A percentile compares a stretch with the other conserved stretches of the same genome.
phyloP scores from a whole-genome alignment of 2,329 filamentous ascomycete species.

The Salinomyces thailandicus region DNA sequence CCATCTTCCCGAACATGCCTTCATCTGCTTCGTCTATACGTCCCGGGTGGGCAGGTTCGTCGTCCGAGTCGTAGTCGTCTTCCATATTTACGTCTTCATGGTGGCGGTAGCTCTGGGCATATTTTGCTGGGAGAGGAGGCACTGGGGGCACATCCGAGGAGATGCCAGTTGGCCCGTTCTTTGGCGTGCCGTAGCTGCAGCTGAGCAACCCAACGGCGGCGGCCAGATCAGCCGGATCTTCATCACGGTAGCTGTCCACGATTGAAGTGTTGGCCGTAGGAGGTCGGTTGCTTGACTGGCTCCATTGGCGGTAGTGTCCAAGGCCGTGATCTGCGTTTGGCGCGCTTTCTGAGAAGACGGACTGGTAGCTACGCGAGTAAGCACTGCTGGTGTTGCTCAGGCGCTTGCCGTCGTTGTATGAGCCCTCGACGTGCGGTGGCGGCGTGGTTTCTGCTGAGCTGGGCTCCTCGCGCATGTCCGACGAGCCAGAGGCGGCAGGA shows the following conservation, averaged over 20 bases:
- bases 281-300: slow-evolving; percentile 56
- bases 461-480: slow-evolving; percentile 59
- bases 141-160: slow-evolving; percentile 73
- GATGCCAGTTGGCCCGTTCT: slow-evolving; percentile 52
- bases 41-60: slow-evolving; percentile 37
- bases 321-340: slow-evolving; percentile 45
- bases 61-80: slow-evolving; percentile 36
- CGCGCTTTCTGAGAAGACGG: slow-evolving; percentile 47
- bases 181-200: slow-evolving; percentile 79
- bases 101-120: slow-evolving; percentile 37
- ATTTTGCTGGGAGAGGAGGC: slow-evolving; percentile 73
- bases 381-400: slow-evolving; percentile 40
- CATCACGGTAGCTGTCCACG: slow-evolving; percentile 60
- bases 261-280: slow-evolving; percentile 54
- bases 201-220: slow-evolving; percentile 83
- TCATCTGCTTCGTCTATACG: slow-evolving; percentile 79
- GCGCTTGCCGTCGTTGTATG: slow-evolving; percentile 31
- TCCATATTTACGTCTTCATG: slow-evolving; percentile 40
- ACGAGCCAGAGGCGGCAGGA: slow-evolving; percentile 69
- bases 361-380: slow-evolving; percentile 71
- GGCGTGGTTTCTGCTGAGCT: slow-evolving; percentile 92
- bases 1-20: slow-evolving; percentile 92
- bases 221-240: slow-evolving; percentile 78
- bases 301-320: slow-evolving; percentile 59
- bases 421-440: slow-evolving; percentile 63